Evolutionary conservation across 1,284 basidiomycete species (phyloP).

Genomic region (Trichosporon coremiiforme): DNA sequence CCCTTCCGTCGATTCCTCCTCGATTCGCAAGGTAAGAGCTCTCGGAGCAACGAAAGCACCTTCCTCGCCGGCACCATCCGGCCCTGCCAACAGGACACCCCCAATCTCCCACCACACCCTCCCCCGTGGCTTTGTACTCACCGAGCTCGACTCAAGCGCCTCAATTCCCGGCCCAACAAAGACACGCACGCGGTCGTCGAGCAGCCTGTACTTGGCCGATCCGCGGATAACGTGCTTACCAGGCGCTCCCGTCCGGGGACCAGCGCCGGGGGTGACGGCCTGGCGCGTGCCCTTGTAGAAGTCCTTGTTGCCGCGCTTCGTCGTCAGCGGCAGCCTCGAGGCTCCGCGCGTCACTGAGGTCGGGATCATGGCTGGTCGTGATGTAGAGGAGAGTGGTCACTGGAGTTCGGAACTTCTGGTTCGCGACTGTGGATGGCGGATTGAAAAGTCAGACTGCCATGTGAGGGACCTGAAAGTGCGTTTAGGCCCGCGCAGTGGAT

Average conservation of each 20-base stretch:
- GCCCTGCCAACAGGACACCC: background rate
- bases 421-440: background rate
- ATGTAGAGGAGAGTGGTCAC: background rate
- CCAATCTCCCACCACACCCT: background rate
- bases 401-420: slow-evolving; percentile 3
- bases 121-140: slow-evolving; percentile 18
- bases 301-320: slow-evolving; percentile 87
- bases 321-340: slow-evolving; percentile 72
- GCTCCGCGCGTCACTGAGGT: slow-evolving; percentile 59
- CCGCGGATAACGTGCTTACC: slow-evolving; percentile 76
- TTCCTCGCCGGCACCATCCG: background rate
- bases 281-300: slow-evolving; percentile 90
- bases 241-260: slow-evolving; percentile 80
- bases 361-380: slow-evolving; percentile 41
- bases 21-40: too few species aligned
- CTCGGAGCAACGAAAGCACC: too few species aligned
- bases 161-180: slow-evolving; percentile 71
- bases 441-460: background rate
- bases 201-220: slow-evolving; percentile 72
- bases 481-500: background rate
- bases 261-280: slow-evolving; percentile 67
- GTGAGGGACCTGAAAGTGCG: background rate
- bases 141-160: slow-evolving; percentile 23
- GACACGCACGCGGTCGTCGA: slow-evolving; percentile 78
- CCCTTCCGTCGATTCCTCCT: too few species aligned